These are phyloP conservation scores for Trichosanthes truncata DNA, from an alignment of 306 rosid species.

Conservation along the genomic window DNA sequence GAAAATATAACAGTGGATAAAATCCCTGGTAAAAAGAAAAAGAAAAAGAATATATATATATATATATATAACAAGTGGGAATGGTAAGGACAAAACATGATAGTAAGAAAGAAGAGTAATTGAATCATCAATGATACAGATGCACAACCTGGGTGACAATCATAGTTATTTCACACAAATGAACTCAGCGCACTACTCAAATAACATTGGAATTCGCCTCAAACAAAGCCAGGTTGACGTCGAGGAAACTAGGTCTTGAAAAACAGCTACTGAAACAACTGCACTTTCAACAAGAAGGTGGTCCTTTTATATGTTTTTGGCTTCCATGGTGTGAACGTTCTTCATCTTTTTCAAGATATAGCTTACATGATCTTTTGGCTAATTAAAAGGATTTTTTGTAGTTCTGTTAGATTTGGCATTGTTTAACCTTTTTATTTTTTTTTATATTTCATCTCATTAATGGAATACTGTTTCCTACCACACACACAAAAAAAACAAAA, in stretches of 20 bases:
- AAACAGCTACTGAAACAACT: not conserved
- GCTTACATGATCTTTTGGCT: not conserved
- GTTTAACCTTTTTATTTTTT: no score
- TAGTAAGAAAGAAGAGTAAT: not conserved
- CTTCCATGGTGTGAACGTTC: not conserved
- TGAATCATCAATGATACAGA: not conserved
- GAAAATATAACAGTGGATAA: not conserved
- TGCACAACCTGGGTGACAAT: not conserved
- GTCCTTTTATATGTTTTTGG: not conserved
- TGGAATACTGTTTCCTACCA: not conserved
- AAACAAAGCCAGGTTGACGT: not conserved
- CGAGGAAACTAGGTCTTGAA: not conserved
- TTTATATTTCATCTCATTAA: not conserved
- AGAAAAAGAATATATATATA: not conserved
- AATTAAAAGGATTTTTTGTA: not conserved
- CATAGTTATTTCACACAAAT: not conserved
- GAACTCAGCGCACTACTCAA: not conserved
- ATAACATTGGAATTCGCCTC: not conserved
- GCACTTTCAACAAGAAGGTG: not conserved
- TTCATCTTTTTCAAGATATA: not conserved
- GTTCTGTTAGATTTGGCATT: not conserved
- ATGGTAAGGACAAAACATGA: not conserved
- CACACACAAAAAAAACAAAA: no score
- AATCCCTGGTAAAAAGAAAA: not conserved
- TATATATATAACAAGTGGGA: not conserved